These are phyloP conservation scores for Ustanciosporium gigantosporum DNA, from an alignment of 1,284 basidiomycete genomes.

Conservation along the genomic window DNA sequence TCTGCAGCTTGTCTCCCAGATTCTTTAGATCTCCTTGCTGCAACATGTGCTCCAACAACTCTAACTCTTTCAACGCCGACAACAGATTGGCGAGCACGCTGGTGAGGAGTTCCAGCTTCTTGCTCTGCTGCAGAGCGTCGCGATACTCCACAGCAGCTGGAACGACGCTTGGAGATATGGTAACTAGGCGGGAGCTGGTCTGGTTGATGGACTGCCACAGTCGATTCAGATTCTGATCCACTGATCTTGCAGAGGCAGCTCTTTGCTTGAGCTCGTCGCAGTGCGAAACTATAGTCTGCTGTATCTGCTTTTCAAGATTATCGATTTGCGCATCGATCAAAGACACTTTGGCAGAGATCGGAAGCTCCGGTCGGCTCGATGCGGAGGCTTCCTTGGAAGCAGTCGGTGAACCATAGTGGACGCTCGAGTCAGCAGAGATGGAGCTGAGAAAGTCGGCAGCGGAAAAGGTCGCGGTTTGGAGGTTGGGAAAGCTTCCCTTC, in stretches of 20 bases:
- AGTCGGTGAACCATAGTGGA: conserved; percentile 4
- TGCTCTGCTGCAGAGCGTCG: conserved; percentile 22
- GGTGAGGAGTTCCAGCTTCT: conserved; percentile 21
- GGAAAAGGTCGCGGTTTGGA: conserved; percentile 7
- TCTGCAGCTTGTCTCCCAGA: conserved; percentile 6
- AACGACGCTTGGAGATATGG: conserved; percentile 13
- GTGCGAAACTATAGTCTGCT: conserved; percentile 13
- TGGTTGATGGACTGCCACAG: conserved; percentile 30
- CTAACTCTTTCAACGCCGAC: conserved; percentile 11
- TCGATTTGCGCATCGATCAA: conserved; percentile 45
- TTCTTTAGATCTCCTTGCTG: conserved; percentile 3
- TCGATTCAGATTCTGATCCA: conserved; percentile 23
- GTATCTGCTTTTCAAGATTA: conserved; percentile 14
- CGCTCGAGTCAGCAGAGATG: conserved; percentile 31
- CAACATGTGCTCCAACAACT: conserved; percentile 17
- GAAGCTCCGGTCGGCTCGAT: conserved; percentile 13
- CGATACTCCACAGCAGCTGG: conserved; percentile 17
- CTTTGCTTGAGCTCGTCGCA: conserved; percentile 18
- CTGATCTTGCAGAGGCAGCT: conserved; percentile 12
- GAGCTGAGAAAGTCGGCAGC: conserved; percentile 32
- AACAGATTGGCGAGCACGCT: conserved; percentile 23
- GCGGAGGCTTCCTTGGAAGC: conserved; percentile 2
- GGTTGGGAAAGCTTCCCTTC: no score
- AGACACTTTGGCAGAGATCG: conserved; percentile 36
- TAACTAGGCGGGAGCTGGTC: conserved; percentile 20